Evolutionary conservation across 1,139 yeast species (phyloP), one percentile per base, ranked within the genome.

Genomic region (Zygoascus sp.): DNA sequence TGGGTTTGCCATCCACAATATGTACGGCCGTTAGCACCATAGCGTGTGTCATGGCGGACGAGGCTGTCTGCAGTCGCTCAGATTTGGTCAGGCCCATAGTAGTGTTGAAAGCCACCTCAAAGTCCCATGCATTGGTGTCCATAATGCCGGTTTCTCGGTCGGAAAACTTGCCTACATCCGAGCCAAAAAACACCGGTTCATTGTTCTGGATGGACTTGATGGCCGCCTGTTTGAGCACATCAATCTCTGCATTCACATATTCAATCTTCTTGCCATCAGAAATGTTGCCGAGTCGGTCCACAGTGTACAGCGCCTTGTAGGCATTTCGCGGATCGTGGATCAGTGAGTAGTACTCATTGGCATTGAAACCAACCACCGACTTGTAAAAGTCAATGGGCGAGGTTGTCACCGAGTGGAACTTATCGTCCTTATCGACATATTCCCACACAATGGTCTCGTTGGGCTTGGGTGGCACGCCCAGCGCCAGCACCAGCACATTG

Each of bases 11-110:
- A 48, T 69, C 70, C 21, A 67, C 66, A 15, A 64, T 61, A 62
- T 81, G 83, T 45, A 81, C 87, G 13, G 81, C 86, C 23, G 83
- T 69, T 56, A 87, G 77, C 16, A 81, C 75, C 96, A 87, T 86
- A 34, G 95, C 87, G 57, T 81, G 86, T 22, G 82, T 79, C 83
- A 80, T 79, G 51, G 71, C 72, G 2, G 83, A 78, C 1, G 83
- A 75, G 2, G 81, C 82, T 17, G 79, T 69, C 57, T 66, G 64
- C 50, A 80, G 70, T 51, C 86, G 69, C 55, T 80, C 79, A 42
- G 71, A 72, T 65, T 81, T 81, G 56, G 64, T 62, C 48, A 76
- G 58, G 23, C 72, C 72, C 59, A 79, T 66, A 20, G 57, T 61
- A 40, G 80, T 74, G 49, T 77, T 78, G 61, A 80, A 79, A 0